These are phyloP conservation scores for Coemansia javaensis DNA, from an alignment of 192 early-diverging fungal species.

Conservation along the genomic window DNA sequence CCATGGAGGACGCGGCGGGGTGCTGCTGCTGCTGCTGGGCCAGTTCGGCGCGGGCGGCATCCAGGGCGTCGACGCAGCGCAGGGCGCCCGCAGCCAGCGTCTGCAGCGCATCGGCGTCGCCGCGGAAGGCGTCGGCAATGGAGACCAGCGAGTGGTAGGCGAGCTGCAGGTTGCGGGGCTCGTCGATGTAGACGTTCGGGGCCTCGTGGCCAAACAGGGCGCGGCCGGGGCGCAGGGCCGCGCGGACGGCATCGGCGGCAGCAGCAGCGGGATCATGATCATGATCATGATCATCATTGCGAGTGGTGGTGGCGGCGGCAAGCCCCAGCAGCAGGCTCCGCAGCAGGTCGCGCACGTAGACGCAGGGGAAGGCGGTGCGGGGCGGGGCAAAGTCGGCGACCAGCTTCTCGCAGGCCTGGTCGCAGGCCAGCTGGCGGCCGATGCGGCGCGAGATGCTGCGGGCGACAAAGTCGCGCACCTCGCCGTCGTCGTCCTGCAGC, in stretches of 20 bases:
- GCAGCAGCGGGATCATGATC: too few relatives aligned
- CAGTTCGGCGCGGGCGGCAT: constrained; percentile 11
- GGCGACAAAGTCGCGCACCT: constrained; percentile 64
- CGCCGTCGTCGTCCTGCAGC: constrained; percentile 76
- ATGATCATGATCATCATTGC: too few relatives aligned
- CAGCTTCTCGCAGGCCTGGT: constrained; percentile 51
- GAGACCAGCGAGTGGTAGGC: constrained; percentile 38
- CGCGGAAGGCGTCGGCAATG: constrained; percentile 6
- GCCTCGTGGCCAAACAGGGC: constrained; percentile 77
- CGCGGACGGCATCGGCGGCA: constrained; percentile 5
- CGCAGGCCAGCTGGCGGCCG: constrained; percentile 35
- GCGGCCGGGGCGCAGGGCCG: constrained; percentile 37
- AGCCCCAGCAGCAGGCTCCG: constrained; percentile 23
- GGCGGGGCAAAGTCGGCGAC: constrained; percentile 55
- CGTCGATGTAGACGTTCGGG: constrained; percentile 71
- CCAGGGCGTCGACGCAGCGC: constrained; percentile 34
- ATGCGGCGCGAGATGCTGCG: constrained; percentile 52
- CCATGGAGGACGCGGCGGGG: too few relatives aligned
- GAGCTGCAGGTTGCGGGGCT: constrained; percentile 60
- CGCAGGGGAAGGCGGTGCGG: constrained; percentile 25
- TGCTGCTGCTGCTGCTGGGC: too few relatives aligned
- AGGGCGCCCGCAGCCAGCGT: background rate
- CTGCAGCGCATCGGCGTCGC: background rate
- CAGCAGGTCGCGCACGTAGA: constrained; percentile 27
- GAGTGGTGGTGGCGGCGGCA: background rate